phyloP scores from a whole-genome alignment of 345 rosid species.

The Populus alba region DNA sequence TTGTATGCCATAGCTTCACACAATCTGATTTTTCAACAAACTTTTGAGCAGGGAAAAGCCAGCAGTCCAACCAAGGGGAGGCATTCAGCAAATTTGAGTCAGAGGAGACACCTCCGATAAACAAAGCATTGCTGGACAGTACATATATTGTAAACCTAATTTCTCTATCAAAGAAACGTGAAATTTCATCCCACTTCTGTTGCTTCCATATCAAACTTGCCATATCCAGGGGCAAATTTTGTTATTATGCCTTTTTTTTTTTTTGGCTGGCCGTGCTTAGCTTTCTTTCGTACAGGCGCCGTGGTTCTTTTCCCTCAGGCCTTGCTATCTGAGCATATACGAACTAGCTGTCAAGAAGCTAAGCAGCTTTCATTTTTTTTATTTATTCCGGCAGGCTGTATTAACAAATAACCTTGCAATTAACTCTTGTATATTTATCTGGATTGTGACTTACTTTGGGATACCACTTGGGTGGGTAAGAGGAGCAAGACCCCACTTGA shows the following conservation, averaged over 20 bases:
- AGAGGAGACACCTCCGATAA: conserved; percentile 15
- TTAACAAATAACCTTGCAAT: no score
- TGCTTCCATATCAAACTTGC: not conserved
- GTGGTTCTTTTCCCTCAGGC: not conserved
- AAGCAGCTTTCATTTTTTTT: no score
- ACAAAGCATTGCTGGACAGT: not conserved
- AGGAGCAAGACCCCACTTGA: no score
- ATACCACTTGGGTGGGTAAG: no score
- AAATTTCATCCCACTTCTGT: not conserved
- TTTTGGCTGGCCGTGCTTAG: not conserved
- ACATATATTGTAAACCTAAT: not conserved
- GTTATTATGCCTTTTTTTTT: not conserved
- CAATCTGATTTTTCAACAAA: not conserved
- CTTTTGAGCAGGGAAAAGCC: not conserved
- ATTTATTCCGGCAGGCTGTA: no score
- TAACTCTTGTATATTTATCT: no score
- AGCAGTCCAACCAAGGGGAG: conserved; percentile 4
- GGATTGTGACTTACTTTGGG: no score
- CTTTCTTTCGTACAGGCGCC: not conserved
- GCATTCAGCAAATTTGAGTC: not conserved
- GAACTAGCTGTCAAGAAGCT: no score
- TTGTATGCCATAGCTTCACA: not conserved
- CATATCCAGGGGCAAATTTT: conserved; percentile 9
- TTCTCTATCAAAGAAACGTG: not conserved
- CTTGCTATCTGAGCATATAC: no score